phyloP scores from a whole-genome alignment of 176 grass and related monocot genomes.

The Triticum aestivum region DNA sequence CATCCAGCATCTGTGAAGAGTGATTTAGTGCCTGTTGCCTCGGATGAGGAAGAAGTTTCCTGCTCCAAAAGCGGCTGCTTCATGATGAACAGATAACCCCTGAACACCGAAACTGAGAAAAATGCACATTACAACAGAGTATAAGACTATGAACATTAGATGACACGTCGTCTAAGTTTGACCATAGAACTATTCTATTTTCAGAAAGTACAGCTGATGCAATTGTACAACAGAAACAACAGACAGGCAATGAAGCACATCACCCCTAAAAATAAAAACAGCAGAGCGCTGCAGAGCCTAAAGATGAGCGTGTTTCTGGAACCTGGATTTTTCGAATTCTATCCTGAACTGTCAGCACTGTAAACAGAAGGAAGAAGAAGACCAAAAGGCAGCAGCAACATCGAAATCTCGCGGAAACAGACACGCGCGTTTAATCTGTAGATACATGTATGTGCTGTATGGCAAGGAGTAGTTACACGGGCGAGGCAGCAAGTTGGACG shows the following conservation, averaged over 20 bases:
- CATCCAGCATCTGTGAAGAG: conserved; percentile 54
- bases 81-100: background rate
- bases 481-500: background rate
- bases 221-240: background rate
- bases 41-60: background rate
- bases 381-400: too few relatives aligned
- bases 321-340: background rate
- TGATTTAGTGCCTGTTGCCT: conserved; percentile 18
- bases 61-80: conserved; percentile 27
- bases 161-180: background rate
- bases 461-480: background rate
- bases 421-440: too few relatives aligned
- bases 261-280: too few relatives aligned
- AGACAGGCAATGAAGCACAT: too few relatives aligned
- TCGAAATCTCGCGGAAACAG: background rate
- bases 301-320: too few relatives aligned
- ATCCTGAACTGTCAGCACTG: background rate
- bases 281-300: too few relatives aligned
- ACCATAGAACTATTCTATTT: background rate
- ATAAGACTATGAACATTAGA: too few relatives aligned
- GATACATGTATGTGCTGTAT: too few relatives aligned
- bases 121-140: too few relatives aligned
- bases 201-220: too few relatives aligned
- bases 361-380: background rate
- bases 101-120: too few relatives aligned